These are phyloP conservation scores for Barbatosphaeria neglecta DNA, from an alignment of 495 filamentous ascomycete genomes.

Conservation along the genomic window DNA sequence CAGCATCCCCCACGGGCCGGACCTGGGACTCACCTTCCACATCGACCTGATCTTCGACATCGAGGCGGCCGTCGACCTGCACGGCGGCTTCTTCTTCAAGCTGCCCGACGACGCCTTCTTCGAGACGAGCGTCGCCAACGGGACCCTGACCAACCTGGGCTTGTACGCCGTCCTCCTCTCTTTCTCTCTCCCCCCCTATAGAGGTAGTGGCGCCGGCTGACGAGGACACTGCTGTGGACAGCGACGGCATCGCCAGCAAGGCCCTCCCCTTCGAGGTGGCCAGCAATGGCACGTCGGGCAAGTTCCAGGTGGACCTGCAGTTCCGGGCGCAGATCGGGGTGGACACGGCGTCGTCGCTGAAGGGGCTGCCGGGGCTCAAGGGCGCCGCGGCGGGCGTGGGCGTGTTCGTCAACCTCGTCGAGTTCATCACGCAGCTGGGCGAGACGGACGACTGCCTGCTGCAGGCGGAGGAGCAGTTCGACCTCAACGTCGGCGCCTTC, in stretches of 20 bases:
- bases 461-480: neutral
- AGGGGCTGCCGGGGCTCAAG: neutral
- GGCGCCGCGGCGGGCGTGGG: neutral
- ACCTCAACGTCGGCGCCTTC: constrained; percentile 1
- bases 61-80: neutral
- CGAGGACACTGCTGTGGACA: neutral
- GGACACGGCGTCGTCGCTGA: neutral
- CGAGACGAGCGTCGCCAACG: neutral
- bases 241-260: neutral
- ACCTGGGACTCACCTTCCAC: neutral
- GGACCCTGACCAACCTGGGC: neutral
- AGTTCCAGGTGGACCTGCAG: constrained; percentile 1
- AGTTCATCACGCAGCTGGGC: neutral
- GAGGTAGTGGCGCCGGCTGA: too few species aligned
- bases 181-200: too few species aligned
- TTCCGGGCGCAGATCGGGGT: neutral
- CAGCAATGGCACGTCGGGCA: neutral
- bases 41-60: neutral
- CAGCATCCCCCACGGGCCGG: neutral
- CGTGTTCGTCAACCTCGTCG: neutral
- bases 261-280: neutral
- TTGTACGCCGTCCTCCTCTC: too few species aligned
- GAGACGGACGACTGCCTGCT: neutral
- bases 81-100: neutral
- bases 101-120: constrained; percentile 1